Base-by-base conservation (phyloP, 345 rosid species). In the Geranium rotundifolium region DNA sequence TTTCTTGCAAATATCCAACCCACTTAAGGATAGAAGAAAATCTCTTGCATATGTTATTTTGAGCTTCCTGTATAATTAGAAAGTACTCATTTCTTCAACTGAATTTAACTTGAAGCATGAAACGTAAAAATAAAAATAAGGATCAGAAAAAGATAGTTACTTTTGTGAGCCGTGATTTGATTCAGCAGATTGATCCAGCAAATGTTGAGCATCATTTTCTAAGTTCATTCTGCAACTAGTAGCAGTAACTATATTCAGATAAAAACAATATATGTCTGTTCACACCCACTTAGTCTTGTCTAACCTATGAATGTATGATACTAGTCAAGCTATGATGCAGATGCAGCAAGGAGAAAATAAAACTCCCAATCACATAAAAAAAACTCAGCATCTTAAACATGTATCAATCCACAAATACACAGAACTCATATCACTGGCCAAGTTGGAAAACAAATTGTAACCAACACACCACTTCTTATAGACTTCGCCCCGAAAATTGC, bases 1-100 rank as follows among this genome's bases (percentile, higher is more conserved):
- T 69, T 75, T 85, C 74, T 79, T 86, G 85, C 92, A 90, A 70
- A 75, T 71, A 55, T 90, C 96, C 75, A 79, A 78, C 58, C 81
- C 90, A 59, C 85, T 79, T 31, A 93, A 29, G 1, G 96, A 90
- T 62, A 88, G 67, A 20, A 93, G 83, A 72, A 83, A 84, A 16
- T 86, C 81, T 71, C 86, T 82, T 5, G 86, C 71, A 78, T 93
- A 93, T 0, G 77, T 72, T 56, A 85, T 73, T 69, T 65, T 85
- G 14, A 69, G 34, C 72, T 64, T 75, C 92, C 97, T 93, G 85
- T 63, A 73, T 66, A 67, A 82, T 67, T 46, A 59, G 0, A 63
- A 64, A 54, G 73, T 29, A 54, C 50, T 19, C 17, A 62, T 63
- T 57, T 61, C 12, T 27, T 67, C 63, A 9, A 49, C 29, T 6